Base-by-base conservation (phyloP, 2,329 filamentous ascomycete genomes). In the Penicillium sclerotigenum region DNA sequence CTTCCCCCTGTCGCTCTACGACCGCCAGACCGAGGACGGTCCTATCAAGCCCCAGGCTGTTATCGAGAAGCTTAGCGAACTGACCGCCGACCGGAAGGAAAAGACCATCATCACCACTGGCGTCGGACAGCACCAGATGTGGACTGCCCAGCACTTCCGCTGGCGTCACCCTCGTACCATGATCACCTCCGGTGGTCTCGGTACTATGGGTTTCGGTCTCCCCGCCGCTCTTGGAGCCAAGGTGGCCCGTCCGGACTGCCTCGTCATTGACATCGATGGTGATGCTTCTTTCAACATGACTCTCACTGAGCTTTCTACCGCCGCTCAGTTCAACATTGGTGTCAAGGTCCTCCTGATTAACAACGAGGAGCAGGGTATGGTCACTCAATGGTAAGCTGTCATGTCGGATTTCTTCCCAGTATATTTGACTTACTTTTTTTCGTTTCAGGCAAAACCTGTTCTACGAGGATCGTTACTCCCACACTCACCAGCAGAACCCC, bases 251-350 rank as follows among this genome's bases (percentile, higher is more conserved):
- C 87, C 87, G 3, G 89, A 96, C 49, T 86, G 89, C 59, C 84
- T 96, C 48, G 93, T 97, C 58, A 86, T 97, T 57, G 93, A 97
- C 74, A 95, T 97, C 68, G 94, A 99, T 72, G 94, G 94, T 60
- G 94, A 97, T 73, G 94, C 93, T n/a, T 97, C 92, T 4, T 97
- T 99, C 81, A 90, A 91, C 82, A 97, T 99, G 94, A 97, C 94
- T 6, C 82, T 97, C 57, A 97, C 93, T 1, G 94, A 99, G 79
- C 86, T 99, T 51, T 90, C 89, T 43, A 97, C 93, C 1, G 92
- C 92, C 40, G 85, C 89, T 9, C 92, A 99, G 77, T 97, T 97
- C 81, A 90, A 94, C 79, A 97, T 97, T 73, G 92, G 90, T 62
- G 87, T 96, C 75, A 97, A 97, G 83, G 83, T 97, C 58, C 91